Percentiles rank a stretch among this genome's conserved stretches.
Evolutionary conservation across 768 basidiomycete genomes (phyloP).

Genomic region (Trametes sanguinea): DNA sequence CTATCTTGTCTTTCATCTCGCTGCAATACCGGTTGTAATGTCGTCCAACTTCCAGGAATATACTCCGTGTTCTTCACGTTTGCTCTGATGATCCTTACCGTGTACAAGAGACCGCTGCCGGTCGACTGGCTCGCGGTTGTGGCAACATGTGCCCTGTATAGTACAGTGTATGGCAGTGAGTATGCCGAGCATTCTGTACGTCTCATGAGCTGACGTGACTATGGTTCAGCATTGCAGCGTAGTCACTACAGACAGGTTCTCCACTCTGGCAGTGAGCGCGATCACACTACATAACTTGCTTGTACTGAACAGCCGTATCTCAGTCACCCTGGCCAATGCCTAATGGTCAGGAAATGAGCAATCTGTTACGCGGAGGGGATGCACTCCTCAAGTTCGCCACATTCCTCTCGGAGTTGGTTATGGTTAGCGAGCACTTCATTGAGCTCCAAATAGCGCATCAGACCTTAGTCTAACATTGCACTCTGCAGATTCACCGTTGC

Average conservation of each 20-base stretch:
- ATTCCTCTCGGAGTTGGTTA: constrained; percentile 16
- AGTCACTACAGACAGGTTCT: constrained; percentile 13
- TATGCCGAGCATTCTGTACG: constrained; percentile 3
- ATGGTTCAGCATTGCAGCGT: constrained; percentile 13
- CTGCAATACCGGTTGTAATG: not conserved
- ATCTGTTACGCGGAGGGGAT: constrained; percentile 11
- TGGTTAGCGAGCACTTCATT: not conserved
- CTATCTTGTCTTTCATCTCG: not conserved
- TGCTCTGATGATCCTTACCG: constrained; percentile 15
- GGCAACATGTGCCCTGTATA: not conserved
- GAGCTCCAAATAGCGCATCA: not conserved
- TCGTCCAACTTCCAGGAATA: not conserved
- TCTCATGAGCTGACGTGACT: no score
- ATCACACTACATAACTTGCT: not conserved
- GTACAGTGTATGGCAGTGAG: constrained; percentile 12
- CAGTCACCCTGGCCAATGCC: constrained; percentile 12
- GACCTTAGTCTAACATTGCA: not conserved
- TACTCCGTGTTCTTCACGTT: constrained; percentile 17
- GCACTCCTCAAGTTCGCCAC: constrained; percentile 1
- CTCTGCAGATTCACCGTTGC: constrained; percentile 18
- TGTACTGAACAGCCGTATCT: no score
- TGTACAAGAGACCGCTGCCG: constrained; percentile 14
- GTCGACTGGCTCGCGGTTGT: constrained; percentile 4
- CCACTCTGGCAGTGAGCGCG: constrained; percentile 6
- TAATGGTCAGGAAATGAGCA: constrained; percentile 11